Evolutionary conservation across 2,329 filamentous ascomycete species (phyloP).

Genomic region (Ascochyta koolunga): DNA sequence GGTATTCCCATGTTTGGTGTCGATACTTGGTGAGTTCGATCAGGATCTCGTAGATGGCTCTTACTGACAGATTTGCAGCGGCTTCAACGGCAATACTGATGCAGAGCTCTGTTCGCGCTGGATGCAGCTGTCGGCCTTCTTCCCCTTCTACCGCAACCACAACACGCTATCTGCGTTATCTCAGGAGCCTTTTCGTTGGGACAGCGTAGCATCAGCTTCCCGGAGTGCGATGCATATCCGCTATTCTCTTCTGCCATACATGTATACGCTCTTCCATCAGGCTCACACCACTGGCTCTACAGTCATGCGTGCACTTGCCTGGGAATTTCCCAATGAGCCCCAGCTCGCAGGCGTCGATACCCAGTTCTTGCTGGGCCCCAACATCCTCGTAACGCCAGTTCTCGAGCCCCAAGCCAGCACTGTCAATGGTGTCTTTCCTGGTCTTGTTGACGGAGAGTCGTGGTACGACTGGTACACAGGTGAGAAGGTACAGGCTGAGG

Average conservation of each 20-base stretch:
- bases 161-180: constrained; percentile 65
- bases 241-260: constrained; percentile 73
- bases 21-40: constrained; percentile 53
- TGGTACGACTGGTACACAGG: constrained; percentile 87
- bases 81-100: constrained; percentile 71
- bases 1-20: constrained; percentile 77
- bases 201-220: constrained; percentile 67
- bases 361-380: constrained; percentile 74
- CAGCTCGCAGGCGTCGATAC: constrained; percentile 68
- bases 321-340: constrained; percentile 77
- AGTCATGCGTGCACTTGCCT: constrained; percentile 74
- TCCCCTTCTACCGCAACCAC: constrained; percentile 81
- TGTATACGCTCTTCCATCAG: constrained; percentile 74
- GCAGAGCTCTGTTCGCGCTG: constrained; percentile 75
- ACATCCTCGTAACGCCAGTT: constrained; percentile 71
- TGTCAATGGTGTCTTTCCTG: constrained; percentile 74
- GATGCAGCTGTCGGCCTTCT: constrained; percentile 76
- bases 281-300: constrained; percentile 71
- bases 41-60: too few species aligned
- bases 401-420: constrained; percentile 66
- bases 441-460: constrained; percentile 62
- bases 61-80: constrained; percentile 39
- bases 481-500: constrained; percentile 57
- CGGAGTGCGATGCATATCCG: constrained; percentile 72
- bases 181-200: constrained; percentile 77